Percentiles rank a stretch among this genome's conserved stretches.
phyloP scores from a whole-genome alignment of 2,329 filamentous ascomycete species.

The Talaromyces sp. region DNA sequence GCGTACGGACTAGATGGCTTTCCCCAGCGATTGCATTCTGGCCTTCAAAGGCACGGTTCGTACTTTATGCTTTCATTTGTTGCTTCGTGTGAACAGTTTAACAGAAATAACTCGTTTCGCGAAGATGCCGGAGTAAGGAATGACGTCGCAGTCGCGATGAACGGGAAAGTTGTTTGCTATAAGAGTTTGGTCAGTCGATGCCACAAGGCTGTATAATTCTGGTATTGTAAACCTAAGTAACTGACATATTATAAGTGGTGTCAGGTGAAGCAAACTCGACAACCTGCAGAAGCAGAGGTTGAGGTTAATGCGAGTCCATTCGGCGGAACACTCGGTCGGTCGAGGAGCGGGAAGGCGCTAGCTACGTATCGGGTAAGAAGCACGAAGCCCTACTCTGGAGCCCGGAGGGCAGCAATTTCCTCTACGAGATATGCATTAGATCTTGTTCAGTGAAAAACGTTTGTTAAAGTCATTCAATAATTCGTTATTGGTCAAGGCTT shows the following conservation, averaged over 20 bases:
- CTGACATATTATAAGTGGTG: not conserved
- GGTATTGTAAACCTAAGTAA: not conserved
- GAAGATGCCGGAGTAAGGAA: not conserved
- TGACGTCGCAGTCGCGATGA: constrained; percentile 3
- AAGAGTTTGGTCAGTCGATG: not conserved
- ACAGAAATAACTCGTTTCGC: not conserved
- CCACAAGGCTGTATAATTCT: too few species aligned
- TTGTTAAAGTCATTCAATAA: not conserved
- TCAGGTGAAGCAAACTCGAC: not conserved
- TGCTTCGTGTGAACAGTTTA: not conserved
- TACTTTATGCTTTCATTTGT: not conserved
- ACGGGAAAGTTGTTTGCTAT: not conserved
- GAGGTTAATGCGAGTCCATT: not conserved
- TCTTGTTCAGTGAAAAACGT: not conserved
- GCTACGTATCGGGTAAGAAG: constrained; percentile 10
- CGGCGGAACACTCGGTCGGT: not conserved
- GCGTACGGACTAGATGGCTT: constrained; percentile 2
- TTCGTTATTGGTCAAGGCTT: not conserved
- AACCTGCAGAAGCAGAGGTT: not conserved
- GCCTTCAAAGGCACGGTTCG: not conserved
- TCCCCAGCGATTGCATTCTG: constrained; percentile 10
- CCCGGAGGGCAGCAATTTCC: not conserved
- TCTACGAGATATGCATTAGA: not conserved
- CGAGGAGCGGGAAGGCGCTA: constrained; percentile 9
- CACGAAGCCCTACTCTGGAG: not conserved